Percentiles rank a stretch among this genome's conserved stretches.
phyloP scores from a whole-genome alignment of 164 flowering plant species.

The Houttuynia cordata region DNA sequence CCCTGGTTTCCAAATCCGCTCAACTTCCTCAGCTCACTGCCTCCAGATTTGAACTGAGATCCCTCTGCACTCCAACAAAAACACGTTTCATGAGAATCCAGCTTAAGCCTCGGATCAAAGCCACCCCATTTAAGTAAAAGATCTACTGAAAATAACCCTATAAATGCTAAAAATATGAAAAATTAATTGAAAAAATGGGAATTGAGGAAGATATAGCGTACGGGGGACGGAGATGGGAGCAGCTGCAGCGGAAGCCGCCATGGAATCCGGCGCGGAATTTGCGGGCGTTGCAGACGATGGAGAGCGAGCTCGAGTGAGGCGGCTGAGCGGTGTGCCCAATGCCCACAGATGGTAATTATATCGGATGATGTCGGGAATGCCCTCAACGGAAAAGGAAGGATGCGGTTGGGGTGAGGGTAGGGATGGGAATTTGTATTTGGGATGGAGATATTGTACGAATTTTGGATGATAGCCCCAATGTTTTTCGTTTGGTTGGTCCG shows the following conservation, averaged over 20 bases:
- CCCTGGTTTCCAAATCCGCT: neutral
- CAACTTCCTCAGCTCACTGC: conserved; percentile 1
- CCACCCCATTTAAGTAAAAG: too few species aligned
- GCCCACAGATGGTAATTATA: too few species aligned
- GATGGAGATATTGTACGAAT: neutral
- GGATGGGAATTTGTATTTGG: neutral
- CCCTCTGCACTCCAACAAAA: conserved; percentile 2
- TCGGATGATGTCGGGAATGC: neutral
- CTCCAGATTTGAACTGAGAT: conserved; percentile 7
- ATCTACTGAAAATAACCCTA: too few species aligned
- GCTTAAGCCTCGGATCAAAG: too few species aligned
- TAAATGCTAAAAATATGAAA: neutral
- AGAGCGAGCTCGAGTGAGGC: too few species aligned
- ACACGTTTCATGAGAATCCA: neutral
- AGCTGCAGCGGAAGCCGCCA: neutral
- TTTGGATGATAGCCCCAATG: neutral
- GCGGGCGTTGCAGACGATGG: too few species aligned
- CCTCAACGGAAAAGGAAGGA: too few species aligned
- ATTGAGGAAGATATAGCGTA: neutral
- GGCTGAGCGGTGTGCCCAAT: too few species aligned
- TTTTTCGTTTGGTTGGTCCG: neutral
- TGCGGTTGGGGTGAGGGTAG: neutral
- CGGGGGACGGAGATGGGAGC: neutral
- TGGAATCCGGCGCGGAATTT: neutral
- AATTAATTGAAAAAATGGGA: neutral